Conservation (phyloP, 108 stramenopile species). For the Bacterosira constricta region DNA sequence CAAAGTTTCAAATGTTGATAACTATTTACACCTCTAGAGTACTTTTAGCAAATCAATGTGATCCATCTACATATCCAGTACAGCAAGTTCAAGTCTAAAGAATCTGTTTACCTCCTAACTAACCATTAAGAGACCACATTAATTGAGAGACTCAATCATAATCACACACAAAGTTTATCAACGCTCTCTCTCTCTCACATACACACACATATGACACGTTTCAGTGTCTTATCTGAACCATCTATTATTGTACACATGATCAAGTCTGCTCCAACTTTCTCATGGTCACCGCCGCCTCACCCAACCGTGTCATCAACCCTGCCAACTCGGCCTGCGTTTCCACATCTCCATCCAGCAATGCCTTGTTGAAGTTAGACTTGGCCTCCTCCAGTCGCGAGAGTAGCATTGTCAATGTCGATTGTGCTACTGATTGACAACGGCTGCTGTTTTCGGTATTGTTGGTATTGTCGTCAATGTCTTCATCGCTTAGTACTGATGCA, state of each 20-base stretch:
- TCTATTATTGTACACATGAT: background rate
- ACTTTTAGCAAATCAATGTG: too few species aligned
- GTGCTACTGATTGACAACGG: slow-evolving; percentile 1
- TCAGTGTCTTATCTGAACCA: background rate
- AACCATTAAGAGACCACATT: too few species aligned
- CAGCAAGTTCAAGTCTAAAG: too few species aligned
- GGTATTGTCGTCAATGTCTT: background rate
- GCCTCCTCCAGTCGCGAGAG: slow-evolving; percentile 18
- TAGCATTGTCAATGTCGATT: slow-evolving; percentile 5
- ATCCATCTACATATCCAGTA: too few species aligned
- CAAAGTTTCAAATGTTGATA: too few species aligned
- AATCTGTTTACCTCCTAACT: too few species aligned
- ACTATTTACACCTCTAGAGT: too few species aligned
- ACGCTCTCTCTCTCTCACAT: background rate
- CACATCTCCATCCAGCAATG: slow-evolving; percentile 15
- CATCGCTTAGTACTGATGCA: background rate
- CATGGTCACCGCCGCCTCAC: slow-evolving; percentile 29
- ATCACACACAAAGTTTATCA: background rate
- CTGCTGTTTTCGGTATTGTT: background rate
- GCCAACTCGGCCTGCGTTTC: slow-evolving; percentile 19
- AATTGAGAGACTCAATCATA: background rate
- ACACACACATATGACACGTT: background rate
- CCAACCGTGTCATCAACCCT: slow-evolving; percentile 20
- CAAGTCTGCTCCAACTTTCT: slow-evolving; percentile 11
- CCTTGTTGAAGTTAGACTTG: slow-evolving; percentile 21